Evolutionary conservation across 257 asterid genomes (phyloP), one percentile per base, ranked within the genome.

Genomic region (Solanum sitiens): DNA sequence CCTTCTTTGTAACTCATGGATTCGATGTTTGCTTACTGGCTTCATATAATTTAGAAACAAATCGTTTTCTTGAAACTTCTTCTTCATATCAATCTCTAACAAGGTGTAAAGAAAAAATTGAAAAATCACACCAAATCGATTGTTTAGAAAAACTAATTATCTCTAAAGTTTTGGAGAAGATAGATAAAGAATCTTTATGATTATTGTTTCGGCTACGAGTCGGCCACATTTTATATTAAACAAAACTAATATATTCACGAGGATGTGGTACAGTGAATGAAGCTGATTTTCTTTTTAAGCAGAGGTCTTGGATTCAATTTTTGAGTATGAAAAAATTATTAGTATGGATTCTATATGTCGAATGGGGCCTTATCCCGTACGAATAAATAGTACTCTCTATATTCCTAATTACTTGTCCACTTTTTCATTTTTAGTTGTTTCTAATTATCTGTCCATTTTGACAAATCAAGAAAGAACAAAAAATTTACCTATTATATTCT

Each of bases 181-280:
- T 80, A 13, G 8, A 47, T 10, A 6, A 80, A 80, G n/a, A 80
- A 47, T 85, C 82, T 85, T 67, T 85, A 85, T 67, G 82, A 50
- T 65, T 67, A 23, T 65, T 85, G 65, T 67, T 68, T 67, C 67
- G 82, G 80, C 68, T 68, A 39, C 7, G 27, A 44, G 87, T 68
- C 42, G 87, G 76, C 68, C 45, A 23, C 70, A 61, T 61, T 61
- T 56, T 56, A 56, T 56, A 56, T 18, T 18, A 56, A 21, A 56
- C 11, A 20, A 8, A 56, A 56, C 9, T 56, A 56, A 56, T 18
- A 18, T 56, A 56, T 2, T 7, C 4, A 56, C 2, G 2, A 11
- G 4, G 9, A 56, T 7, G 25, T 20, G 11, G 7, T 7, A 11
- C 4, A 56, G n/a, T 56, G n/a, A 2, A 56, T 56, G 23, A 53